Percentiles rank a stretch among this genome's conserved stretches.
Evolutionary conservation across 192 early-diverging fungal species (phyloP).

Genomic region (Entomortierella chlamydospora): DNA sequence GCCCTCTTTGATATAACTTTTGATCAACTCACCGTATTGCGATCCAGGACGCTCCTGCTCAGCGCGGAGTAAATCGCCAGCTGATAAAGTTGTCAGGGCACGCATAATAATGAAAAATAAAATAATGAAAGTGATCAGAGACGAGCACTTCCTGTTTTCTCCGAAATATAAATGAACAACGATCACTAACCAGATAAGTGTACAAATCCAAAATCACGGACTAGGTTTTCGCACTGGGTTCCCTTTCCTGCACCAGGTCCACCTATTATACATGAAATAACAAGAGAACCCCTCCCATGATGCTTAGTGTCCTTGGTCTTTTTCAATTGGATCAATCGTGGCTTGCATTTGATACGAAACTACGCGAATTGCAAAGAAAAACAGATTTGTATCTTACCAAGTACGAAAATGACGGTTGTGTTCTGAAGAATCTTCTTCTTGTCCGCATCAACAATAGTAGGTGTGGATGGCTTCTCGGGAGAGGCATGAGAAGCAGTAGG

Average conservation of each 20-base stretch:
- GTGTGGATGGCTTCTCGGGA: constrained; percentile 14
- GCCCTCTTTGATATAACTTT: constrained; percentile 91
- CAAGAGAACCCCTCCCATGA: too few species aligned
- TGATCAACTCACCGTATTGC: constrained; percentile 92
- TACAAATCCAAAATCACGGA: constrained; percentile 91
- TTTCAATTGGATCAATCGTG: too few species aligned
- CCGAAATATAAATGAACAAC: too few species aligned
- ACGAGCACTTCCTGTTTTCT: background rate
- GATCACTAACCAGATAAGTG: constrained; percentile 83
- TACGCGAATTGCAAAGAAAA: too few species aligned
- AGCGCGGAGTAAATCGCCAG: constrained; percentile 94
- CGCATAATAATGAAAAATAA: background rate
- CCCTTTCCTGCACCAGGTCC: constrained; percentile 95
- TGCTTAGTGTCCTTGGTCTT: too few species aligned
- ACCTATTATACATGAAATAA: too few species aligned
- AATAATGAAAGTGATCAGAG: too few species aligned
- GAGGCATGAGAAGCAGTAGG: background rate
- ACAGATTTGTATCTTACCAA: constrained; percentile 68
- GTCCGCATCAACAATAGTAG: constrained; percentile 8
- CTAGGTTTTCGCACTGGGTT: constrained; percentile 92
- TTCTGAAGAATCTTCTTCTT: constrained; percentile 56
- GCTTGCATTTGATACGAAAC: too few species aligned
- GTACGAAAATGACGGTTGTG: constrained; percentile 89
- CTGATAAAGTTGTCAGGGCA: too few species aligned
- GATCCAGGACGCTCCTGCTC: constrained; percentile 88